Evolutionary conservation across 2,329 filamentous ascomycete genomes (phyloP).

Genomic region (Fusarium sp.): DNA sequence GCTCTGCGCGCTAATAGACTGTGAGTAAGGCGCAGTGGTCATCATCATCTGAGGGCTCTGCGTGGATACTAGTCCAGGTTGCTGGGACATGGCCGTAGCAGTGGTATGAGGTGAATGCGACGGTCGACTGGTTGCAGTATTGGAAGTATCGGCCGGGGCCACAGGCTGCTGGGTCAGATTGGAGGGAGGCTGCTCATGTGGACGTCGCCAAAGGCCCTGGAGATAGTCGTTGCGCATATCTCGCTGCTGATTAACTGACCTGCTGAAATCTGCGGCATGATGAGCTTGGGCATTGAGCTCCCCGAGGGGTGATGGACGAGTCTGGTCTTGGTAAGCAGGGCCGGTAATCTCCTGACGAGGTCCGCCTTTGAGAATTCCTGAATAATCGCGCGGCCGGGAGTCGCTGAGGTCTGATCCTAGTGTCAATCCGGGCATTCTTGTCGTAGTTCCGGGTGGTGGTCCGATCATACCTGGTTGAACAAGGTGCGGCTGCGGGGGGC

Average conservation of each 20-base stretch:
- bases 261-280: constrained; percentile 91
- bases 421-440: constrained; percentile 87
- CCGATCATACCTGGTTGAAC: constrained; percentile 80
- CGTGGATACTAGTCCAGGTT: constrained; percentile 68
- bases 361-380: constrained; percentile 78
- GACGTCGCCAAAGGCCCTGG: constrained; percentile 83
- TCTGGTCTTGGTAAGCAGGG: constrained; percentile 87
- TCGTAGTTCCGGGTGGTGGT: constrained; percentile 70
- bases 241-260: constrained; percentile 82
- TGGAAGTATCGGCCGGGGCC: constrained; percentile 55
- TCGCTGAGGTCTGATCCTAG: constrained; percentile 82
- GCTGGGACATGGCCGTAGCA: constrained; percentile 66
- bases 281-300: constrained; percentile 89
- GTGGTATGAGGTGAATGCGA: constrained; percentile 69
- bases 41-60: constrained; percentile 76
- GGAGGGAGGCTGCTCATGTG: constrained; percentile 78
- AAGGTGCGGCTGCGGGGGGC: constrained; percentile 74
- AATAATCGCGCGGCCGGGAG: constrained; percentile 82
- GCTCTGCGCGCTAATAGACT: constrained; percentile 76
- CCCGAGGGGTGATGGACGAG: constrained; percentile 77
- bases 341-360: constrained; percentile 91
- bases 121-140: constrained; percentile 63
- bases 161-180: constrained; percentile 61
- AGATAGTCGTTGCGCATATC: constrained; percentile 83
- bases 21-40: constrained; percentile 74